Evolutionary conservation across 306 rosid genomes (phyloP).

Genomic region (Castanea mollissima): DNA sequence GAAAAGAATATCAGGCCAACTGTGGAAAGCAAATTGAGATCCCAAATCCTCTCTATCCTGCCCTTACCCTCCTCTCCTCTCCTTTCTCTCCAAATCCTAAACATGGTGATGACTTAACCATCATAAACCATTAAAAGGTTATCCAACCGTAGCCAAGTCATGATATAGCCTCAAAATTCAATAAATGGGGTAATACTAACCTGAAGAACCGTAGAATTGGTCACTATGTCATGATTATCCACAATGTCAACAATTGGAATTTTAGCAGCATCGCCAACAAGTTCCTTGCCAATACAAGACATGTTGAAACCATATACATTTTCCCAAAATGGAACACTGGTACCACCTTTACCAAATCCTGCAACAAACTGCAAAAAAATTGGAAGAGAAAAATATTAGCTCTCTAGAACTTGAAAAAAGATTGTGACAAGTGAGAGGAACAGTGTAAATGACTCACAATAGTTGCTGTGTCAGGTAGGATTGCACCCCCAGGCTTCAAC

Average conservation of each 20-base stretch:
- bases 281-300: slow-evolving; percentile 86
- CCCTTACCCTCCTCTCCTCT: too few species aligned
- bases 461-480: slow-evolving; percentile 92
- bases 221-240: slow-evolving; percentile 69
- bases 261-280: slow-evolving; percentile 61
- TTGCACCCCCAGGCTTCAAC: slow-evolving; percentile 94
- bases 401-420: neutral
- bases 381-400: slow-evolving; percentile 22
- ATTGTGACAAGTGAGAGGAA: slow-evolving; percentile 1
- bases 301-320: slow-evolving; percentile 72
- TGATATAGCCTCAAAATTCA: neutral
- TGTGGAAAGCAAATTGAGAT: too few species aligned
- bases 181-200: slow-evolving; percentile 40
- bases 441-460: slow-evolving; percentile 54
- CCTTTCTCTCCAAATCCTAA: too few species aligned
- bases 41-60: too few species aligned
- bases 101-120: too few species aligned
- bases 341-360: slow-evolving; percentile 89
- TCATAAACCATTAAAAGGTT: too few species aligned
- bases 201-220: slow-evolving; percentile 66
- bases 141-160: too few species aligned
- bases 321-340: slow-evolving; percentile 96
- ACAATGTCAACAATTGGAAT: slow-evolving; percentile 80
- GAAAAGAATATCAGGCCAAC: neutral
- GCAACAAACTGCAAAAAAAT: slow-evolving; percentile 89